Conservation (phyloP, 805 yeast genomes). For the Suhomyces sp. region DNA sequence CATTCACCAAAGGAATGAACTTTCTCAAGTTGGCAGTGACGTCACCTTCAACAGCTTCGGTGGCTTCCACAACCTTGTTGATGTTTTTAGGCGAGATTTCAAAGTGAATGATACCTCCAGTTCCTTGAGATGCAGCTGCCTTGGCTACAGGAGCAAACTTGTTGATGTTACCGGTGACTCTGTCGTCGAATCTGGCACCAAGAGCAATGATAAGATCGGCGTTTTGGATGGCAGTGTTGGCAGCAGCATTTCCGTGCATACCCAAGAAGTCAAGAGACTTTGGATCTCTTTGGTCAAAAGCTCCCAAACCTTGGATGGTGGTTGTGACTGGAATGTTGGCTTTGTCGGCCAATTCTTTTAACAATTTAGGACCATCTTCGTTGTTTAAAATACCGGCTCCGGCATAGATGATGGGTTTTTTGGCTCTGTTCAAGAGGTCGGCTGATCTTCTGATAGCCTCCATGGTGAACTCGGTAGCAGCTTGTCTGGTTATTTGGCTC, state of each 20-base stretch:
- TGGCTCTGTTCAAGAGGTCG: conserved; percentile 70
- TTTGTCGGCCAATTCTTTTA: conserved; percentile 84
- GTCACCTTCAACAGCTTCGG: conserved; percentile 96
- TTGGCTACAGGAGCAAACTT: conserved; percentile 94
- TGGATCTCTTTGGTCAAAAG: conserved; percentile 87
- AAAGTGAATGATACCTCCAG: conserved; percentile 96
- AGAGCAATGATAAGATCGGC: conserved; percentile 92
- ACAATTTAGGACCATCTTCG: conserved; percentile 72
- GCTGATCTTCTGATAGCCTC: conserved; percentile 78
- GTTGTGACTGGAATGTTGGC: conserved; percentile 96
- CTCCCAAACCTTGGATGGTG: conserved; percentile 89
- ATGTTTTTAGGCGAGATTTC: conserved; percentile 96
- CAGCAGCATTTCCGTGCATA: conserved; percentile 97
- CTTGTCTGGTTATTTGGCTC: conserved; percentile 63
- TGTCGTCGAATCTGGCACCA: conserved; percentile 98
- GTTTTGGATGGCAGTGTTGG: conserved; percentile 88
- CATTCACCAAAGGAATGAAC: conserved; percentile 66
- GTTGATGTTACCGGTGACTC: conserved; percentile 84
- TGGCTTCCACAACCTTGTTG: conserved; percentile 94
- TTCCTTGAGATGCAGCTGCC: conserved; percentile 78
- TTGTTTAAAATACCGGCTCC: conserved; percentile 88
- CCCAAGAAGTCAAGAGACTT: conserved; percentile 95
- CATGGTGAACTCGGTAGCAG: conserved; percentile 69
- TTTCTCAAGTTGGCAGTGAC: conserved; percentile 72
- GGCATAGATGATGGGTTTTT: conserved; percentile 84